Evolutionary conservation across 768 basidiomycete genomes (phyloP).

Genomic region (Ramaria sp.): DNA sequence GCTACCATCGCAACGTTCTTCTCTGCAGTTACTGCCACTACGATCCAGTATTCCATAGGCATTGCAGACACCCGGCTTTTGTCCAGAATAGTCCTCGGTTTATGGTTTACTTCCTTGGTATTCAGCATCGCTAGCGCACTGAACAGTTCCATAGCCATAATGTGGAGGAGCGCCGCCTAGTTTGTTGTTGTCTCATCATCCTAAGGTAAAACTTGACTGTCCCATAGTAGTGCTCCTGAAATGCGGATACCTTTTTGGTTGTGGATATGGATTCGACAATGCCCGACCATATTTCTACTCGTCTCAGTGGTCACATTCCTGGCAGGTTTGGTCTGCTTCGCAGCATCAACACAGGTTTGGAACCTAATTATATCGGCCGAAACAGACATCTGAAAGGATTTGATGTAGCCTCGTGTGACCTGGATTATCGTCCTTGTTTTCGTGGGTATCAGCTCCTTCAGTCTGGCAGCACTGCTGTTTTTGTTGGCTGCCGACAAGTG

Average conservation of each 20-base stretch:
- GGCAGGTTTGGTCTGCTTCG: not conserved
- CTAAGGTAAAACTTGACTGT: not conserved
- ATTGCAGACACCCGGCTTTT: not conserved
- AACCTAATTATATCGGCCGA: not conserved
- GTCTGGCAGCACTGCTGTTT: not conserved
- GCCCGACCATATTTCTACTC: not conserved
- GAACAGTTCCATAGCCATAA: not conserved
- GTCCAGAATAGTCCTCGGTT: not conserved
- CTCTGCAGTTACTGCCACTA: not conserved
- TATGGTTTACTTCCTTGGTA: conserved; percentile 1
- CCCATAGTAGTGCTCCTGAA: not conserved
- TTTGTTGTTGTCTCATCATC: not conserved
- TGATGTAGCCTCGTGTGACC: not conserved
- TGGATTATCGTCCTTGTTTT: not conserved
- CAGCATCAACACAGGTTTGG: not conserved
- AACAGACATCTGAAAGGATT: not conserved
- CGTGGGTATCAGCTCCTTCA: not conserved
- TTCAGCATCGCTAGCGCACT: conserved; percentile 2
- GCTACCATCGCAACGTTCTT: conserved; percentile 2
- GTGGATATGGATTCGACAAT: conserved; percentile 1
- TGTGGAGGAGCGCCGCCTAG: not conserved
- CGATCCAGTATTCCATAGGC: not conserved
- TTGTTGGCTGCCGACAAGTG: not conserved
- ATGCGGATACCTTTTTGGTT: not conserved
- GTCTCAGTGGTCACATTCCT: not conserved